phyloP scores from a whole-genome alignment of 306 rosid species.

The Phaseolus lunatus region DNA sequence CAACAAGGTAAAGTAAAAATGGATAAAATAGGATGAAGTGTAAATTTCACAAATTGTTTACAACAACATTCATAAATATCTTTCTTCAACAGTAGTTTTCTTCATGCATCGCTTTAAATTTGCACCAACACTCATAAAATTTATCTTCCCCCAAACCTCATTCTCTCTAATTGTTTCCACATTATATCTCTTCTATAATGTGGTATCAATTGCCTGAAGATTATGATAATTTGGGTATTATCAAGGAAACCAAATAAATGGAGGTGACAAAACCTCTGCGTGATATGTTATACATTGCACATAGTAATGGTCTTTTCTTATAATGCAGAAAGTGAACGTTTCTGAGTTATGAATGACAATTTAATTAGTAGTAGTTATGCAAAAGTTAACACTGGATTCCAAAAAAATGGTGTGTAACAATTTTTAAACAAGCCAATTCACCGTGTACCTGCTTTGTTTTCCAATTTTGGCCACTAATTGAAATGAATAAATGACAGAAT shows the following conservation, averaged over 20 bases:
- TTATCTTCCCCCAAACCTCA: constrained; percentile 17
- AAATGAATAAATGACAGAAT: neutral
- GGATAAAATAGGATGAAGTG: constrained; percentile 21
- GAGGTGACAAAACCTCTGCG: constrained; percentile 3
- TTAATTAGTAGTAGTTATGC: constrained; percentile 34
- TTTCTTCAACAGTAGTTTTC: constrained; percentile 1
- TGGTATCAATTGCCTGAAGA: constrained; percentile 27
- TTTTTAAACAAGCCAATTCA: neutral
- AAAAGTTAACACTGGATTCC: constrained; percentile 7
- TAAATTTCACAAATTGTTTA: neutral
- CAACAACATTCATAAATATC: constrained; percentile 22
- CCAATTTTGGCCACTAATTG: neutral
- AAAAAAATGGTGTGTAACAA: neutral
- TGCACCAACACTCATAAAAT: constrained; percentile 6
- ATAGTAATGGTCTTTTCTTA: neutral
- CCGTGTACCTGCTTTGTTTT: constrained; percentile 1
- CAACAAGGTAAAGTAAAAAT: constrained; percentile 1
- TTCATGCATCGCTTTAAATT: constrained; percentile 11
- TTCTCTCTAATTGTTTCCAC: neutral
- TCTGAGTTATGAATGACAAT: neutral
- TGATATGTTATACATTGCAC: neutral
- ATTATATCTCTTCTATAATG: neutral
- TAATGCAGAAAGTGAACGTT: neutral
- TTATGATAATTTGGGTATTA: neutral
- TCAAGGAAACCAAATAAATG: constrained; percentile 4